Evolutionary conservation across 495 filamentous ascomycete species (phyloP).

Genomic region (Sabuloglossum arenarium): DNA sequence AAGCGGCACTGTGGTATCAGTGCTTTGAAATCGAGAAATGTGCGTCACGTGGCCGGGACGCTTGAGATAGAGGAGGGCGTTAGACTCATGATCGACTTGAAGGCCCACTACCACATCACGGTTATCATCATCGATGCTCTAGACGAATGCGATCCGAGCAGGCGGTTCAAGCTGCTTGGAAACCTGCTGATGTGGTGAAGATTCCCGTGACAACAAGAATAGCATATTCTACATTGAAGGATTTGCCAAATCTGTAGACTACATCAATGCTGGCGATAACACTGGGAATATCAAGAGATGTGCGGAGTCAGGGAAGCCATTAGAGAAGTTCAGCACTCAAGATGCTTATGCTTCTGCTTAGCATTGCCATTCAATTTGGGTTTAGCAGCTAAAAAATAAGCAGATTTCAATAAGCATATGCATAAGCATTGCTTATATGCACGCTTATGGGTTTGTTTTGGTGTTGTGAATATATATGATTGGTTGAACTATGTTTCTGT

Average conservation of each 20-base stretch:
- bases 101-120: background rate
- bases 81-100: background rate
- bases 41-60: background rate
- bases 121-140: background rate
- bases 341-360: too few species aligned
- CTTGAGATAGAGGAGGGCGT: background rate
- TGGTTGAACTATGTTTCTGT: too few species aligned
- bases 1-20: too few species aligned
- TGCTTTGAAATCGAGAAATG: too few species aligned
- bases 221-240: background rate
- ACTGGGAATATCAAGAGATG: background rate
- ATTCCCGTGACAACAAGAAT: background rate
- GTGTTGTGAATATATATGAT: too few species aligned
- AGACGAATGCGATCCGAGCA: background rate
- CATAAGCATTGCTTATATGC: too few species aligned
- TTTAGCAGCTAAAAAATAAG: too few species aligned
- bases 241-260: background rate
- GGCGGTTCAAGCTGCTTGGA: background rate
- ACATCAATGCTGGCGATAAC: background rate
- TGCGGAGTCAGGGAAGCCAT: background rate
- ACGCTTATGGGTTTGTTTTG: too few species aligned
- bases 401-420: too few species aligned
- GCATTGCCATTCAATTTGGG: too few species aligned
- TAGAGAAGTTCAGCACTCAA: too few species aligned
- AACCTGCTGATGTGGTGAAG: background rate